phyloP scores from a whole-genome alignment of 805 yeast genomes.

The Suhomyces prunicola region DNA sequence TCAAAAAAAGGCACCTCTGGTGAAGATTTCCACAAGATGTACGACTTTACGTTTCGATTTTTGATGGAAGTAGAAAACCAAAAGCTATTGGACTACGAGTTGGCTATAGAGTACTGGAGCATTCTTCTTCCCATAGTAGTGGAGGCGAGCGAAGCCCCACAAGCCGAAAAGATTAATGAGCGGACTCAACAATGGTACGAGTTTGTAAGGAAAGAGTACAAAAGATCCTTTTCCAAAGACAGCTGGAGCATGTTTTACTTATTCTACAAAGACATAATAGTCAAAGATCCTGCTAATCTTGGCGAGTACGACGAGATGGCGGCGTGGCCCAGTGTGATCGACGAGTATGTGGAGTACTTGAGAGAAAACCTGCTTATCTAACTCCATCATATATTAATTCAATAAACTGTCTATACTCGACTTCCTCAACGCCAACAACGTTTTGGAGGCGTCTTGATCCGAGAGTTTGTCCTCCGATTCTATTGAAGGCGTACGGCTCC shows the following conservation, averaged over 20 bases:
- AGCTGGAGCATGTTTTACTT: conserved; percentile 82
- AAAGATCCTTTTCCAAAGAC: conserved; percentile 60
- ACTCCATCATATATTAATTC: conserved; percentile 20
- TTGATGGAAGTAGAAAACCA: conserved; percentile 55
- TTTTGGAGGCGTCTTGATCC: conserved; percentile 37
- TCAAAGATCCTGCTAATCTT: conserved; percentile 47
- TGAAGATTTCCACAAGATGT: conserved; percentile 53
- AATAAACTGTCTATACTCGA: conserved; percentile 40
- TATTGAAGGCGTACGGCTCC: not conserved
- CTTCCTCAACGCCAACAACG: conserved; percentile 38
- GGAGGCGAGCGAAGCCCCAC: conserved; percentile 5
- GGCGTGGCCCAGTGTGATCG: conserved; percentile 91
- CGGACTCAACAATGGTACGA: conserved; percentile 54
- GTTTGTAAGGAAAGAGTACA: conserved; percentile 46
- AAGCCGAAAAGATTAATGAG: conserved; percentile 10
- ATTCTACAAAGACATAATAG: conserved; percentile 51
- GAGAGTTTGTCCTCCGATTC: conserved; percentile 16
- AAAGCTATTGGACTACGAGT: conserved; percentile 53
- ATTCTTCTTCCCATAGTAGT: conserved; percentile 45
- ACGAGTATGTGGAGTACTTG: conserved; percentile 69
- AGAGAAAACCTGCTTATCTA: conserved; percentile 18
- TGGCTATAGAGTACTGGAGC: conserved; percentile 76
- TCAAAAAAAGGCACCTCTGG: conserved; percentile 3
- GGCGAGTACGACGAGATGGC: conserved; percentile 69
- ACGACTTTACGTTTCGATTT: conserved; percentile 68